phyloP scores from a whole-genome alignment of 345 rosid genomes.

The Cardamine chenopodiifolia region DNA sequence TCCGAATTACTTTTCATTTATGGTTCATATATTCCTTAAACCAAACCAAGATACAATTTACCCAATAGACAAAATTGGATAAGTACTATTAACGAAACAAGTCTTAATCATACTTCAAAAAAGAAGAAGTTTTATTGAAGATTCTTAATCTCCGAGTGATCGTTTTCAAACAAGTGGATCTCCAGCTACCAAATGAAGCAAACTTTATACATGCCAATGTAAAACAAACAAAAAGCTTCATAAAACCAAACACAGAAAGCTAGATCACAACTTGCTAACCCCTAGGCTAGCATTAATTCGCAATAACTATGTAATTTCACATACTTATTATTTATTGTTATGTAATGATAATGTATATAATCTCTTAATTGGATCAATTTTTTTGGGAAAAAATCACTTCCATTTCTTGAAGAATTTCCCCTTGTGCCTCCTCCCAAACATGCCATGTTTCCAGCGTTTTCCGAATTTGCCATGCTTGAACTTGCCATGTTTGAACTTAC shows the following conservation, averaged over 20 bases:
- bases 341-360: background rate
- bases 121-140: background rate
- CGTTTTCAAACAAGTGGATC: constrained; percentile 32
- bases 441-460: constrained; percentile 65
- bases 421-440: constrained; percentile 68
- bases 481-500: constrained; percentile 74
- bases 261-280: constrained; percentile 15
- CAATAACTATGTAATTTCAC: constrained; percentile 5
- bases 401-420: constrained; percentile 59
- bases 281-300: background rate
- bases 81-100: constrained; percentile 8
- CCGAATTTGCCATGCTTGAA: constrained; percentile 73
- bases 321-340: constrained; percentile 1
- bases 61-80: background rate
- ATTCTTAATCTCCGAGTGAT: constrained; percentile 17
- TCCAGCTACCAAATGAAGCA: constrained; percentile 4
- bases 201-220: constrained; percentile 31
- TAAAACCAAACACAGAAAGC: constrained; percentile 16
- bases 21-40: constrained; percentile 14
- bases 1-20: background rate
- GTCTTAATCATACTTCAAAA: constrained; percentile 8
- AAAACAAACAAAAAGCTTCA: constrained; percentile 16
- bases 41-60: constrained; percentile 13
- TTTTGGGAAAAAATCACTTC: constrained; percentile 43
- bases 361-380: constrained; percentile 18